A percentile compares a stretch with the other conserved stretches of the same genome.
These are phyloP conservation scores for Paradendryphiella salina DNA, from an alignment of 2,329 filamentous ascomycete species.

Conservation along the genomic window DNA sequence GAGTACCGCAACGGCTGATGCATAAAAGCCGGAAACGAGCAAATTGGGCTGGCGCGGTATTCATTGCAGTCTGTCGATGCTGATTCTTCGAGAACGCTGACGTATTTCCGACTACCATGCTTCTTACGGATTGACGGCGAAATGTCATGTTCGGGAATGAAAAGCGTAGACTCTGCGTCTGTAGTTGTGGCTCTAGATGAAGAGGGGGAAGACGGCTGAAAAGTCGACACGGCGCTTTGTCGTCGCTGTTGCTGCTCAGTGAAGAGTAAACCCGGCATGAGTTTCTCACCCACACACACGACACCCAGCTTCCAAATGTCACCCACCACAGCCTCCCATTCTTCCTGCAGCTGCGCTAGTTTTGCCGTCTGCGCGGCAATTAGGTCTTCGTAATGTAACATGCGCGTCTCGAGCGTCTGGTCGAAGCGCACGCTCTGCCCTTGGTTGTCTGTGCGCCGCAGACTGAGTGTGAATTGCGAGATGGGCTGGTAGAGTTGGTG, in stretches of 20 bases:
- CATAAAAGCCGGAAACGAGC: conserved; percentile 26
- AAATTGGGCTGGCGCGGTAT: background rate
- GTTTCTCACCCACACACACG: conserved; percentile 26
- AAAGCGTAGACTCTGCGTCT: conserved; percentile 19
- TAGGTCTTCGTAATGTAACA: conserved; percentile 25
- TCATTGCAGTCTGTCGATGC: background rate
- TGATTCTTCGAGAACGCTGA: conserved; percentile 26
- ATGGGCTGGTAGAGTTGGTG: conserved; percentile 27
- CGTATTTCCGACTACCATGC: conserved; percentile 22
- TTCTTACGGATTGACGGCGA: conserved; percentile 2
- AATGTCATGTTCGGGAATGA: conserved; percentile 22
- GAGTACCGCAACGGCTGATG: conserved; percentile 15
- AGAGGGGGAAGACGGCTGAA: background rate
- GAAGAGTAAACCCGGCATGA: conserved; percentile 27
- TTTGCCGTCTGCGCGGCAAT: conserved; percentile 25
- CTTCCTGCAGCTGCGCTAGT: conserved; percentile 24
- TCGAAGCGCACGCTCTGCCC: conserved; percentile 15
- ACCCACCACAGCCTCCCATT: conserved; percentile 34
- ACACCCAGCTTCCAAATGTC: conserved; percentile 40
- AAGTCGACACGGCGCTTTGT: background rate
- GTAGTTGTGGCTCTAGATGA: conserved; percentile 1
- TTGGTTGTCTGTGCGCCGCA: conserved; percentile 11
- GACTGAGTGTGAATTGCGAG: conserved; percentile 19
- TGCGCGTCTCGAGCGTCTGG: conserved; percentile 23
- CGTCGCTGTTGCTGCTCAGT: conserved; percentile 1